Base-by-base conservation (phyloP, 2,329 filamentous ascomycete genomes). In the Trichophyton simii region DNA sequence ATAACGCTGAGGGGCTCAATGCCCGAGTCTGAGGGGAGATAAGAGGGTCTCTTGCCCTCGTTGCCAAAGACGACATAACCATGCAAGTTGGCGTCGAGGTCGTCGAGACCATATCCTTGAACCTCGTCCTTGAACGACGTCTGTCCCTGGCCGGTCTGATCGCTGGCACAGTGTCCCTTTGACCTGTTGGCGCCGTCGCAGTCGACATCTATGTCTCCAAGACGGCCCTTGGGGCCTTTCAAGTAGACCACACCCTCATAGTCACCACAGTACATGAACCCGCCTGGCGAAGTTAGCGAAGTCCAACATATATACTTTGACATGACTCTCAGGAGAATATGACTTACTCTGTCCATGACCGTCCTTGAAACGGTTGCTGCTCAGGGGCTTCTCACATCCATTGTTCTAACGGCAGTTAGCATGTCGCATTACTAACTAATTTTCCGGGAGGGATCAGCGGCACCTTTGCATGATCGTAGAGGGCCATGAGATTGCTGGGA, bases 1-100 rank as follows among this genome's bases (percentile, higher is more conserved):
- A 83, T 79, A 8, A 83, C 72, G 62, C 79, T 80, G 63, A 83
- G 68, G 1, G 80, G 80, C 68, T 79, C 67, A 61, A 83, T 73
- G 1, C 78, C 78, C 18, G 73, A 66, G 2, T 72, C 61, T 59
- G 71, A 65, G 0, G 79, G 78, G 61, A 78, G 66, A 46, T 79
- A 81, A 1, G 67, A 73, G 5, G 68, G 66, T 9, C 44, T 52
- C 25, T 58, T 20, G 3, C 59, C 65, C 28, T 63, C 61, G 42
- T 69, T 69, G 3, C 68, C 68, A 6, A 69, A 63, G 2, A 69
- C 68, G n/a, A 69, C 67, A 36, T 68, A 69, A 15, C 66, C 62
- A 50, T 68, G 67, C 36, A 67, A 61, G 59, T 68, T 66, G 13
- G 67, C 59, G 61, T 69, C 66, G 31, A 69, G 63, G 36, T 69